Conservation (phyloP, 2,329 filamentous ascomycete species). For the Fusarium secorum region DNA sequence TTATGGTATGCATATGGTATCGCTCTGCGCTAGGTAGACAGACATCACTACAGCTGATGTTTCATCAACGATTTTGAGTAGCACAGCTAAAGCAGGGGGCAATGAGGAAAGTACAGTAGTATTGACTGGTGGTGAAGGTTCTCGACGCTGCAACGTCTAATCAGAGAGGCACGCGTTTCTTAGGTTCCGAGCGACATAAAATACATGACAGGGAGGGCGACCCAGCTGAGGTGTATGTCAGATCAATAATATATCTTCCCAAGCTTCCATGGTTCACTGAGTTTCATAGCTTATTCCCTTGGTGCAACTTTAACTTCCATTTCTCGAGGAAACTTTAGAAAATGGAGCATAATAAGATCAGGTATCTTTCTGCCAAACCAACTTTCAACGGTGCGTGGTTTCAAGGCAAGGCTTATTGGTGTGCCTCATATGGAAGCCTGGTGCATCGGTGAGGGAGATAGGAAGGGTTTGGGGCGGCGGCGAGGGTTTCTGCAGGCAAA, state of each 20-base stretch:
- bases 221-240: neutral
- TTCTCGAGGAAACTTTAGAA: neutral
- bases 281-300: neutral
- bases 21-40: neutral
- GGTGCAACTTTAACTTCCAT: neutral
- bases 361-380: neutral
- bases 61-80: neutral
- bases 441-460: slow-evolving; percentile 22
- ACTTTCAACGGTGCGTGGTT: neutral
- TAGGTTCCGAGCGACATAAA: neutral
- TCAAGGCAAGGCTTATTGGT: slow-evolving; percentile 5
- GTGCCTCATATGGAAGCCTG: slow-evolving; percentile 9
- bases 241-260: neutral
- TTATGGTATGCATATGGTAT: neutral
- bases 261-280: neutral
- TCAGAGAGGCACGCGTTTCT: neutral
- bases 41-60: neutral
- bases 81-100: neutral
- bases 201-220: neutral
- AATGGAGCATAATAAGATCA: neutral
- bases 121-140: neutral
- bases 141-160: neutral
- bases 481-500: slow-evolving; percentile 29
- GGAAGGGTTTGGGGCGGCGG: slow-evolving; percentile 15
- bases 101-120: neutral